Conservation (phyloP, 2,329 filamentous ascomycete genomes). For the Diaporthe destruens region DNA sequence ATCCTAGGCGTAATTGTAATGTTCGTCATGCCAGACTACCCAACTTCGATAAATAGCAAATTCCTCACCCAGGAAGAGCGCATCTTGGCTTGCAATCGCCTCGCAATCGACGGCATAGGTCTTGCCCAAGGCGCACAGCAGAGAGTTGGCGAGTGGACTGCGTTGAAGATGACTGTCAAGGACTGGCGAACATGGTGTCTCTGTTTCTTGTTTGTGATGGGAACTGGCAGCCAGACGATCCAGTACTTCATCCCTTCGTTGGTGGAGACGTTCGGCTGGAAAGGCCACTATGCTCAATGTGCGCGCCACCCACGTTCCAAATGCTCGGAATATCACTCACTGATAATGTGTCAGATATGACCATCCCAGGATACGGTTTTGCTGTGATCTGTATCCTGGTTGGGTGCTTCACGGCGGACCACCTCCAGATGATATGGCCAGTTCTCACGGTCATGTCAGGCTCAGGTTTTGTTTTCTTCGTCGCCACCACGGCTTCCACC, state of each 20-base stretch:
- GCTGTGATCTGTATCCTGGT: background rate
- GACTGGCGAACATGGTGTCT: conserved; percentile 46
- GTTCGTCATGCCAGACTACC: conserved; percentile 46
- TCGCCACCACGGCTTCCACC: background rate
- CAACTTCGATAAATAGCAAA: conserved; percentile 40
- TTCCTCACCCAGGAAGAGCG: conserved; percentile 43
- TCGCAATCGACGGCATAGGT: conserved; percentile 45
- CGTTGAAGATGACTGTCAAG: conserved; percentile 47
- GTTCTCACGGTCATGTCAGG: conserved; percentile 3
- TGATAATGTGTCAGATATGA: conserved; percentile 1
- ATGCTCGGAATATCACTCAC: background rate
- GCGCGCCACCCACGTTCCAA: background rate
- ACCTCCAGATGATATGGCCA: conserved; percentile 18
- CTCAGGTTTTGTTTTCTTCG: conserved; percentile 9
- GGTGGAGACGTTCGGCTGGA: conserved; percentile 49
- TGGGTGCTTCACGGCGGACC: conserved; percentile 4
- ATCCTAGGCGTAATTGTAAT: conserved; percentile 40
- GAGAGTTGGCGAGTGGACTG: conserved; percentile 43
- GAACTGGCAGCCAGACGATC: conserved; percentile 49
- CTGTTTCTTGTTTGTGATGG: conserved; percentile 47
- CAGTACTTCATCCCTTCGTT: conserved; percentile 51
- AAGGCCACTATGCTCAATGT: conserved; percentile 35
- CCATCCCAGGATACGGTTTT: conserved; percentile 3
- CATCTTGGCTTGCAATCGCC: conserved; percentile 45
- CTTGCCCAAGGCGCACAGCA: conserved; percentile 42